Evolutionary conservation across 805 yeast genomes (phyloP), one percentile per base, ranked within the genome.

Genomic region (Kodamaea laetipori): DNA sequence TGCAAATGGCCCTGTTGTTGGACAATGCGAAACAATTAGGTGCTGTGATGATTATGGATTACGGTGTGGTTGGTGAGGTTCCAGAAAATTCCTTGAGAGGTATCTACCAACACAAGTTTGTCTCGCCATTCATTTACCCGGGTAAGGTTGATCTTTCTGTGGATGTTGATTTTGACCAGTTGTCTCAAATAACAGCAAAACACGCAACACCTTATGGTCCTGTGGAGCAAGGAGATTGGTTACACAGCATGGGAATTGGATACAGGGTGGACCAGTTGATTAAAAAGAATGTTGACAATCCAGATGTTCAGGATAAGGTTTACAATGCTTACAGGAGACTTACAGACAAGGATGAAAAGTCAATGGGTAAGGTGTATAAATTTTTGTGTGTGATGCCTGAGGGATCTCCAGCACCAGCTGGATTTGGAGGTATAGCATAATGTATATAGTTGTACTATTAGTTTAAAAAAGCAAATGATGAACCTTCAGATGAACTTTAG

Each of bases 91-190:
- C 90, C 0, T 69, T 88, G 26, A 70, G 96, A 25, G 96, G 89
- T 0, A 86, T 88, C 48, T 72, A 76, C 52, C 68, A 79, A 50
- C 95, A 88, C 60, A 76, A 78, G 51, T 76, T 87, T 54, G 90
- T 84, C 0, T 78, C 82, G 16, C 95, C 96, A 1, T 83, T 86
- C 46, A 69, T 61, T n/a, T 71, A 72, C 10, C 94, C 94, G 0
- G 96, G 96, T 1, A 76, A 79, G 26, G 90, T 86, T 3, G 96
- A 88, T 64, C 67, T 88, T 23, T 85, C 95, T 0, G 82, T 84
- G 0, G 95, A 88, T 57, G 96, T 88, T 9, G 96, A 88, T 60
- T 88, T 88, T 58, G 74, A 71, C 21, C 83, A 84, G 17, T 61
- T 88, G 41, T 64, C 31, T 60, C 71, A 13, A 36, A 44, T 38